A percentile compares a stretch with the other conserved stretches of the same genome.
Evolutionary conservation across 169 alveolate species (phyloP).

Genomic region (Amoebophrya sp.): DNA sequence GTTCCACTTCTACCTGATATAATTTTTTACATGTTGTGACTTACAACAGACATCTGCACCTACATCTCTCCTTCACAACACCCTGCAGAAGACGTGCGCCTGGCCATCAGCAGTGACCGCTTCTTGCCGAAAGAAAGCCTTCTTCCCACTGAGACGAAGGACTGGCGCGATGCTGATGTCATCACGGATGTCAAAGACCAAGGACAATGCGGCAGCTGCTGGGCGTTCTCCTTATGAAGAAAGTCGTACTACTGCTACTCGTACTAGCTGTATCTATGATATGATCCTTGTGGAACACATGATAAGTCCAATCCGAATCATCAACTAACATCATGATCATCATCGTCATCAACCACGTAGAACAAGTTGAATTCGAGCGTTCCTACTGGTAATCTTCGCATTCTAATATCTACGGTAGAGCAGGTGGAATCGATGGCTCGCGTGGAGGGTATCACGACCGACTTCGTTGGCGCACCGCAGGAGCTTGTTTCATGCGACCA

Average conservation of each 20-base stretch:
- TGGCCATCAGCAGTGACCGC: not conserved
- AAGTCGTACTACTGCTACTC: too few relatives aligned
- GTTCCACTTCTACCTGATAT: too few relatives aligned
- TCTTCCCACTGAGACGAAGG: conserved; percentile 19
- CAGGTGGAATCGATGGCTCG: conserved; percentile 19
- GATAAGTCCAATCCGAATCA: too few relatives aligned
- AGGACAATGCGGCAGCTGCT: conserved; percentile 62
- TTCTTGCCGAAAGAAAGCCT: not conserved
- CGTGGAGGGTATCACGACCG: not conserved
- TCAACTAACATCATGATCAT: too few relatives aligned
- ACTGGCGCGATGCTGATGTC: conserved; percentile 57
- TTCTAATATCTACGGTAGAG: conserved; percentile 54
- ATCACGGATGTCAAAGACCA: conserved; percentile 57
- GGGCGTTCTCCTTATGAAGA: too few relatives aligned
- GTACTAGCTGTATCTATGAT: too few relatives aligned
- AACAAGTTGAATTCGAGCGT: too few relatives aligned
- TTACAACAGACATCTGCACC: not conserved
- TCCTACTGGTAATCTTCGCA: too few relatives aligned
- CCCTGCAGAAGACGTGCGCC: not conserved
- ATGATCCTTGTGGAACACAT: too few relatives aligned
- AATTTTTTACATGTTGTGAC: not conserved
- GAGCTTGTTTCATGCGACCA: not conserved
- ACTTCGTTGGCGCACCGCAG: not conserved
- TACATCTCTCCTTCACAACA: not conserved
- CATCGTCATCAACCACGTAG: too few relatives aligned